Percentiles rank a stretch among this genome's conserved stretches.
Evolutionary conservation across 202 grass and related monocot genomes (phyloP).

Genomic region (Setaria viridis): DNA sequence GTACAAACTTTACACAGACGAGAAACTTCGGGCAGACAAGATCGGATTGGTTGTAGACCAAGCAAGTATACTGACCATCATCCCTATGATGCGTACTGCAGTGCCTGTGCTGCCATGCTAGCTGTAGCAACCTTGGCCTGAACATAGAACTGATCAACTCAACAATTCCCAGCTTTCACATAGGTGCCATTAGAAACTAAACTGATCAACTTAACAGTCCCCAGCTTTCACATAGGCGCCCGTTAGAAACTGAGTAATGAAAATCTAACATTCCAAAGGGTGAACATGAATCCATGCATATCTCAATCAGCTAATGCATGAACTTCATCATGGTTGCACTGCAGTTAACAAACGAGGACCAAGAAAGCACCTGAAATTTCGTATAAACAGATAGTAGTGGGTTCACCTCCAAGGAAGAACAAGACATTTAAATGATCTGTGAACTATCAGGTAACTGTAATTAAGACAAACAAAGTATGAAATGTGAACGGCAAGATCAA

Average conservation of each 20-base stretch:
- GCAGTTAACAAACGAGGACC: not conserved
- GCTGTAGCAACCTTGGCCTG: constrained; percentile 65
- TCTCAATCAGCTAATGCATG: not conserved
- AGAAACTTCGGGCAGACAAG: not conserved
- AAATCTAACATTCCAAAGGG: constrained; percentile 10
- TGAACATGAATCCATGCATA: not conserved
- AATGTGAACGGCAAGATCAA: constrained; percentile 21
- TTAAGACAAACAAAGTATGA: constrained; percentile 6
- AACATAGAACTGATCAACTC: constrained; percentile 6
- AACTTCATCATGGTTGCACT: not conserved
- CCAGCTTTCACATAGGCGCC: not conserved
- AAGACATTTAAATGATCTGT: not conserved
- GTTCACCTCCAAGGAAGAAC: not conserved
- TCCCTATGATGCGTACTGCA: constrained; percentile 59
- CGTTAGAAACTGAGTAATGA: not conserved
- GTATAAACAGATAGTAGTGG: not conserved
- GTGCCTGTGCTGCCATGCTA: constrained; percentile 67
- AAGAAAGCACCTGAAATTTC: not conserved
- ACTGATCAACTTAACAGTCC: not conserved
- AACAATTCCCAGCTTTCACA: not conserved
- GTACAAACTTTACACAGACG: constrained; percentile 27
- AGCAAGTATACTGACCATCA: constrained; percentile 42
- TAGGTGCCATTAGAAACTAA: not conserved
- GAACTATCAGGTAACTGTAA: not conserved
- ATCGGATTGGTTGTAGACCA: not conserved